phyloP scores from a whole-genome alignment of 2,329 filamentous ascomycete species.

The Claviceps humidiphila region DNA sequence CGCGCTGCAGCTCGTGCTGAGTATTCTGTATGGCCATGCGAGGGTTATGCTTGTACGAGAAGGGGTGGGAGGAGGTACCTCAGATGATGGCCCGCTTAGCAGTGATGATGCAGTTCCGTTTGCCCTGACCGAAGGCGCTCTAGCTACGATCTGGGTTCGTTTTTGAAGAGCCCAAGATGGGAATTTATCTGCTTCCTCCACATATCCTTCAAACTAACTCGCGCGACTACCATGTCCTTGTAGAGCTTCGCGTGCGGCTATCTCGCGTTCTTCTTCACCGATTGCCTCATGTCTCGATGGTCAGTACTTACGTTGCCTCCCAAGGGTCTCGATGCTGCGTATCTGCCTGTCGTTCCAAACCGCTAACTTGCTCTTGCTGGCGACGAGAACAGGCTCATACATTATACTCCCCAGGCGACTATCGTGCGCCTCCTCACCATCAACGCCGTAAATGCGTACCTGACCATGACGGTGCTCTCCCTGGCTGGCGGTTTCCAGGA shows the following conservation, averaged over 20 bases:
- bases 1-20: constrained; percentile 52
- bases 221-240: neutral
- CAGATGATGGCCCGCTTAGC: no score
- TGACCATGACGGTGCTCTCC: constrained; percentile 59
- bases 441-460: constrained; percentile 60
- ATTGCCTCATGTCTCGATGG: constrained; percentile 77
- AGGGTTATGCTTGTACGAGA: constrained; percentile 17
- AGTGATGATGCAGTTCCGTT: constrained; percentile 19
- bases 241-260: constrained; percentile 67
- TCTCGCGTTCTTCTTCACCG: constrained; percentile 70
- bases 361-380: neutral
- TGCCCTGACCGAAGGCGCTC: constrained; percentile 50
- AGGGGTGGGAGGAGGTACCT: constrained; percentile 11
- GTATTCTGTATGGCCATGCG: no score
- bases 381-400: constrained; percentile 50
- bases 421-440: constrained; percentile 67
- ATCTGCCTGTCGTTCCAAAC: no score
- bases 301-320: constrained; percentile 21
- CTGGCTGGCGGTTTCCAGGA: constrained; percentile 58
- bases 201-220: neutral
- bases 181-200: no score
- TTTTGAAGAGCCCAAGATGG: neutral
- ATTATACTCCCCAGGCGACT: constrained; percentile 71
- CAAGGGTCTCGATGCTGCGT: no score
- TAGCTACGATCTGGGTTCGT: constrained; percentile 64